Conservation (phyloP, 176 grass and related monocot species). For the bread wheat (Triticum aestivum) region IWGSC_CS_RefSeq_v2.1 NC_057804.1:23061935-23062434, state of each 20-base stretch:
- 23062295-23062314: too few relatives aligned
- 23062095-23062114: neutral
- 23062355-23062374: slow-evolving; percentile 75
- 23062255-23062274: slow-evolving; percentile 14
- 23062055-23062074: slow-evolving; percentile 29
- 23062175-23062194: neutral
- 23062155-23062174: slow-evolving; percentile 41
- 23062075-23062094: too few relatives aligned
- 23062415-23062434: slow-evolving; percentile 33
- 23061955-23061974: slow-evolving; percentile 3
- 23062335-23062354: slow-evolving; percentile 28
- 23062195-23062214: slow-evolving; percentile 13
- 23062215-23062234: neutral
- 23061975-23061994: slow-evolving; percentile 45
- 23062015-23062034: slow-evolving; percentile 46
- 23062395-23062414: slow-evolving; percentile 44
- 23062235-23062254: too few relatives aligned
- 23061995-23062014: slow-evolving; percentile 51
- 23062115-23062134: neutral
- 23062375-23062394: slow-evolving; percentile 50
- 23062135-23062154: slow-evolving; percentile 36
- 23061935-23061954: slow-evolving; percentile 45
- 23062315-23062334: too few relatives aligned
- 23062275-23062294: too few relatives aligned
- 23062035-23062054: slow-evolving; percentile 30